A percentile compares a stretch with the other conserved stretches of the same genome.
phyloP scores from a whole-genome alignment of 2,329 filamentous ascomycete species.

The Penicillium polonicum region DNA sequence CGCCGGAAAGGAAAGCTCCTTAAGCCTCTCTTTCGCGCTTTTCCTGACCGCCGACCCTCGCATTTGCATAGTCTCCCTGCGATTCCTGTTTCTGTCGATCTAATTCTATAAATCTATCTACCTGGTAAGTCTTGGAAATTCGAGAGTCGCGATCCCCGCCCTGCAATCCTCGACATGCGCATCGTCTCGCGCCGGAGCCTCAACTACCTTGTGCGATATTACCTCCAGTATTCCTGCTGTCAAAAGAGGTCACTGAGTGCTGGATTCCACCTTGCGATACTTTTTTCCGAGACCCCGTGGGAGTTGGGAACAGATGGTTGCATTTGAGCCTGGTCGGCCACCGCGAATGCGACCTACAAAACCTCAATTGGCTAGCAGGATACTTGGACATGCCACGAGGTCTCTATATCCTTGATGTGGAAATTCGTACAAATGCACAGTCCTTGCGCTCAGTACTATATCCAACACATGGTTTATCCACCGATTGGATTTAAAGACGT shows the following conservation, averaged over 20 bases:
- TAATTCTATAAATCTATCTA: conserved; percentile 1
- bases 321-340: conserved; percentile 3
- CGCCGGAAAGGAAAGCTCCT: conserved; percentile 32
- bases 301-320: conserved; percentile 1
- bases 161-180: conserved; percentile 20
- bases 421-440: not conserved
- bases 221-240: not conserved
- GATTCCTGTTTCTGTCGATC: conserved; percentile 8
- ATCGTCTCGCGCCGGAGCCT: conserved; percentile 16
- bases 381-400: not conserved
- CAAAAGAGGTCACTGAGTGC: not conserved
- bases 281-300: not conserved
- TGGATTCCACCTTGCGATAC: not conserved
- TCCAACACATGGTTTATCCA: not conserved
- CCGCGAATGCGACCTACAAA: conserved; percentile 10
- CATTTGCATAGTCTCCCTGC: conserved; percentile 15
- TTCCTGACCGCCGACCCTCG: conserved; percentile 16
- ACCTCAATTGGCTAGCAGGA: not conserved
- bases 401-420: not conserved
- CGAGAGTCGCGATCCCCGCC: conserved; percentile 16
- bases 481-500: conserved; percentile 4
- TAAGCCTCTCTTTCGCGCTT: conserved; percentile 29
- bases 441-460: not conserved
- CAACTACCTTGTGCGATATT: conserved; percentile 5
- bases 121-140: conserved; percentile 21